Base-by-base conservation (phyloP, 2,329 filamentous ascomycete genomes). In the Nemania sp. region DNA sequence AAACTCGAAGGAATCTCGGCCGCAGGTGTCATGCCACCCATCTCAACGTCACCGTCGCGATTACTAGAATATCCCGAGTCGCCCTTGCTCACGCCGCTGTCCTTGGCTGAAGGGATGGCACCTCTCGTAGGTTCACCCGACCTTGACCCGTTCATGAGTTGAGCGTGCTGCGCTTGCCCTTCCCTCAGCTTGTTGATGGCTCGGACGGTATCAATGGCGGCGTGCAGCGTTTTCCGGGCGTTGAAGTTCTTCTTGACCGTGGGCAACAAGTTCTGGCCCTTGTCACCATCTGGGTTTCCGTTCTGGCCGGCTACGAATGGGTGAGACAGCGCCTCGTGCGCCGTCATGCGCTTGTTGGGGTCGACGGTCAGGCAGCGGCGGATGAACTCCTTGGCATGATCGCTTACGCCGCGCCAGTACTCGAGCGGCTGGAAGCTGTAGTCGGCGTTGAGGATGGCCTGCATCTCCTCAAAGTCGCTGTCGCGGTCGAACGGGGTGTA, bases 401-500 rank as follows among this genome's bases (percentile, higher is more conserved):
- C 83, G 21, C 92, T 96, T 64, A 99, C 94, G 62, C 91, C 92
- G 64, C 93, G 90, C 95, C 95, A 99, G 82, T 98, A 98, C 75
- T 97, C 94, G 63, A 91, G 79, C 1, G 95, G 95, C 3, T 91
- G 94, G 77, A 98, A 99, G 72, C 87, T 90, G 81, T 98, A 99
- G 79, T 98, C 94, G 61, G 95, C 95, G 64, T 92, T 90, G 58
- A 98, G 86, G 73, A 99, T 99, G 69, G 95, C 95, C 80, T 98
- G 94, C 94, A 99, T 98, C 80, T 99, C 95, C 80, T 99, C 95
- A 72, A 98, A 88, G 77, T 99, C 97, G 69, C 88, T 94, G 76
- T 98, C 95, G 57, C 95, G 90, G 78, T 99, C 95, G 75, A 99
- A 99, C 12, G 95, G 95, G 0, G 95, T 99, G 79, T 98, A 98